Base-by-base conservation (phyloP, 1,284 basidiomycete genomes). In the Sutorius eximius region DNA sequence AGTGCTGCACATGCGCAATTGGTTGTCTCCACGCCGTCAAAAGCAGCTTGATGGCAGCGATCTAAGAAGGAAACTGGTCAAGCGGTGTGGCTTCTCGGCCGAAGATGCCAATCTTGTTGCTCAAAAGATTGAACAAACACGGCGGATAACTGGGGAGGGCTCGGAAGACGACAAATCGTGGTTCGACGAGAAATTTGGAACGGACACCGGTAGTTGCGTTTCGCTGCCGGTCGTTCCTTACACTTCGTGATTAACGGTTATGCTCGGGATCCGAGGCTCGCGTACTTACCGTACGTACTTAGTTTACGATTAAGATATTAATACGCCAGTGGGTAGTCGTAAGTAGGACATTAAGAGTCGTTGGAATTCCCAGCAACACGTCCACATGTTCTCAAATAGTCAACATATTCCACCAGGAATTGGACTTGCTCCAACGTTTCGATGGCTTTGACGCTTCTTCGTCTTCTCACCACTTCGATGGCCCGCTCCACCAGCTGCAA, bases 381-480 rank as follows among this genome's bases (percentile, higher is more conserved):
- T 32, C 55, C 58, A 34, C 55, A 51, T 13, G 57, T 60, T 61
- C 83, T 72, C 56, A 93, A 68, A 74, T 83, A 86, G 36, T 86
- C 81, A 3, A 94, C 83, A 71, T 88, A 97, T 36, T 89, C 86
- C 5, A 87, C 81, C 52, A 97, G 72, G 69, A 95, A 96, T 61
- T 82, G 79, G 18, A 95, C 95, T 71, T 97, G 94, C 69, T 96
- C 92, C 67, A 89, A 88, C 9, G 91, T 95, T 72, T 97, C 94
- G 40, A 97, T 83, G 2, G 93, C 93, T 70, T 94, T 93, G 52
- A 87, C 72, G 61, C 92, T 94, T 53, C 94, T 73, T 58, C 93
- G 75, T 53, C 81, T 76, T 45, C 95, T 74, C 29, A 95, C 83
- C 56, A 94, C 82, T 4, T 77, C 74, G 53, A 97, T 89, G 3